These are phyloP conservation scores for Parastagonospora avenae DNA, from an alignment of 2,329 filamentous ascomycete species.

Conservation along the genomic window DNA sequence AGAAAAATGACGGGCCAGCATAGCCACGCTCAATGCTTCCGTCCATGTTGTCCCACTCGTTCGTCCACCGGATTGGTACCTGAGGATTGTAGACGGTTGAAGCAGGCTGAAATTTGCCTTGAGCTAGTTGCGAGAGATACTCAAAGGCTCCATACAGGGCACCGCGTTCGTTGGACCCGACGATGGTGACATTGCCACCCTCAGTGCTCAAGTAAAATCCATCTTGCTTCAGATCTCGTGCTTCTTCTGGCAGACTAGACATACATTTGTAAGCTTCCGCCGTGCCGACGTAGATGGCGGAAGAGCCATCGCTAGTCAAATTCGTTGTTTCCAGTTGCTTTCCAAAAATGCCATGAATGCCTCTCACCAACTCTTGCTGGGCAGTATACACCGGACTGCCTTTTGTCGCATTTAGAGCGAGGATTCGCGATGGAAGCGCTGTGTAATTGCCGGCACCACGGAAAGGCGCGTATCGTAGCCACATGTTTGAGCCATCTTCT, in stretches of 20 bases:
- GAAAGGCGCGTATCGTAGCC: slow-evolving; percentile 68
- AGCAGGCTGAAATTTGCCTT: slow-evolving; percentile 59
- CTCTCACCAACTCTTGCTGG: slow-evolving; percentile 62
- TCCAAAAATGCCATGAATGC: slow-evolving; percentile 63
- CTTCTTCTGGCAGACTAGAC: slow-evolving; percentile 40
- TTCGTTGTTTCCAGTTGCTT: slow-evolving; percentile 49
- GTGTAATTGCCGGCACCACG: slow-evolving; percentile 46
- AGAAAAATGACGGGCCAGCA: slow-evolving; percentile 71
- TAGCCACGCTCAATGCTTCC: slow-evolving; percentile 72
- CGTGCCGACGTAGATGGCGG: slow-evolving; percentile 58
- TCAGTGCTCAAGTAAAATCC: slow-evolving; percentile 65
- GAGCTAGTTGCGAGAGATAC: slow-evolving; percentile 69
- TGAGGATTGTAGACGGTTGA: slow-evolving; percentile 61
- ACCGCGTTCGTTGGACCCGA: slow-evolving; percentile 70
- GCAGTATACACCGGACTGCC: slow-evolving; percentile 65
- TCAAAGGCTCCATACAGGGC: slow-evolving; percentile 72
- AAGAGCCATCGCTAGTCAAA: slow-evolving; percentile 18
- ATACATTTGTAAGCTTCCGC: slow-evolving; percentile 49
- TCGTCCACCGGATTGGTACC: slow-evolving; percentile 70
- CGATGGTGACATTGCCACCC: slow-evolving; percentile 58
- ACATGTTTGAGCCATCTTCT: slow-evolving; percentile 66
- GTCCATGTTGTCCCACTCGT: slow-evolving; percentile 75
- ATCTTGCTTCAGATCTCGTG: slow-evolving; percentile 57
- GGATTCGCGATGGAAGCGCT: slow-evolving; percentile 56
- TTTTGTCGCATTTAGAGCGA: slow-evolving; percentile 60